Percentiles rank a stretch among this genome's conserved stretches.
These are phyloP conservation scores for Auricularia sp. DNA, from an alignment of 768 basidiomycete genomes.

Conservation along the genomic window DNA sequence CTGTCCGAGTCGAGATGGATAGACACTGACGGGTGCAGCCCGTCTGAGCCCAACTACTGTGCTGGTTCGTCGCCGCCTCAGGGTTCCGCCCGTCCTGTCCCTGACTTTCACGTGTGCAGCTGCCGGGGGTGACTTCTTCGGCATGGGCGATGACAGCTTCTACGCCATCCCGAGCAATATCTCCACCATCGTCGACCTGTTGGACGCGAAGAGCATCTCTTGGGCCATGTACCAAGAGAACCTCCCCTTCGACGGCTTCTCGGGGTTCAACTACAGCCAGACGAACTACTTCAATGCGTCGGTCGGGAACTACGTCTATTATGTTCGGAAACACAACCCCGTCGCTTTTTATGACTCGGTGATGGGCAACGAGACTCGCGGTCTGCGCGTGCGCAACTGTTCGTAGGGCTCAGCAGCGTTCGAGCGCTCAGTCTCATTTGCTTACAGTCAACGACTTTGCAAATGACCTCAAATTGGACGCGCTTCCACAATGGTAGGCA, in stretches of 20 bases:
- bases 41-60: conserved; percentile 54
- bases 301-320: conserved; percentile 35
- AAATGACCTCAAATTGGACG: conserved; percentile 38
- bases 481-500: conserved; percentile 42
- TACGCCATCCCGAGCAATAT: conserved; percentile 24
- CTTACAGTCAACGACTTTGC: conserved; percentile 43
- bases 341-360: conserved; percentile 43
- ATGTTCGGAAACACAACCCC: conserved; percentile 50
- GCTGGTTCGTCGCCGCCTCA: conserved; percentile 23
- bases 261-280: conserved; percentile 23
- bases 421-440: too few relatives aligned
- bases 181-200: conserved; percentile 48
- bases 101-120: background rate
- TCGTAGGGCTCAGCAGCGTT: too few relatives aligned
- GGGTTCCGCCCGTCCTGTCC: background rate
- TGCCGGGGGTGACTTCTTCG: conserved; percentile 44
- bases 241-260: conserved; percentile 41
- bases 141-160: conserved; percentile 33
- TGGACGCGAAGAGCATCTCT: conserved; percentile 45
- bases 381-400: conserved; percentile 38
- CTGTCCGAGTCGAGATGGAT: conserved; percentile 29
- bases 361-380: conserved; percentile 29
- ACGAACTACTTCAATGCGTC: conserved; percentile 29
- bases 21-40: conserved; percentile 32
- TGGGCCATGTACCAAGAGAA: conserved; percentile 58